Evolutionary conservation across 106 monocot species (phyloP).

Genomic region (Iris macrosiphon): DNA sequence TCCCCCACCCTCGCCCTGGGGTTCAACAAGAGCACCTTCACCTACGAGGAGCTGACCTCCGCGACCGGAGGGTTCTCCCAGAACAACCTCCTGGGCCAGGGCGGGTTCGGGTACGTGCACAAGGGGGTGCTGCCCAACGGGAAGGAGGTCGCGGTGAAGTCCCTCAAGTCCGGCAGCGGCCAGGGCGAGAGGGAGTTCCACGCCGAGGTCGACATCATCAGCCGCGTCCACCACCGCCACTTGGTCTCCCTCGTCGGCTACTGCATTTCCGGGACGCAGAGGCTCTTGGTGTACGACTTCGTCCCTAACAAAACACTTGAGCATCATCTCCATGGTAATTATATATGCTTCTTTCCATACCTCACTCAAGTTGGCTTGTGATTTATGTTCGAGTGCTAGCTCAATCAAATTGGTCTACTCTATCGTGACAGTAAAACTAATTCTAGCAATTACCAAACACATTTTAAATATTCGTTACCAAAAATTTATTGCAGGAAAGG

Average conservation of each 20-base stretch:
- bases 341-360: too few relatives aligned
- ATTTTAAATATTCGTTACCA: background rate
- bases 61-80: slow-evolving; percentile 62
- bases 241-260: slow-evolving; percentile 88
- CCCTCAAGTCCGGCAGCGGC: slow-evolving; percentile 66
- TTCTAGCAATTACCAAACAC: background rate
- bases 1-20: slow-evolving; percentile 41
- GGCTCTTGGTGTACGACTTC: slow-evolving; percentile 85
- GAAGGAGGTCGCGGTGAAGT: slow-evolving; percentile 80
- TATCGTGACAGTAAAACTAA: background rate
- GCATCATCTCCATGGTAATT: slow-evolving; percentile 75
- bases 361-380: too few relatives aligned
- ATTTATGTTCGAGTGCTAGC: too few relatives aligned
- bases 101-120: slow-evolving; percentile 87
- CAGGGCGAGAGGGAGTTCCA: slow-evolving; percentile 97
- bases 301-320: slow-evolving; percentile 89
- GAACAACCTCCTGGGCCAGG: slow-evolving; percentile 79
- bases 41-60: slow-evolving; percentile 69
- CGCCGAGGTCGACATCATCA: slow-evolving; percentile 94
- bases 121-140: slow-evolving; percentile 75
- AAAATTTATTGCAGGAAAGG: slow-evolving; percentile 30
- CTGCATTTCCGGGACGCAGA: slow-evolving; percentile 61
- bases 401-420: too few relatives aligned
- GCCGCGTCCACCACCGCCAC: slow-evolving; percentile 84
- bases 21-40: slow-evolving; percentile 72